Evolutionary conservation across 257 asterid species (phyloP), one percentile per base, ranked within the genome.

Genomic region (Capsicum baccatum): DNA sequence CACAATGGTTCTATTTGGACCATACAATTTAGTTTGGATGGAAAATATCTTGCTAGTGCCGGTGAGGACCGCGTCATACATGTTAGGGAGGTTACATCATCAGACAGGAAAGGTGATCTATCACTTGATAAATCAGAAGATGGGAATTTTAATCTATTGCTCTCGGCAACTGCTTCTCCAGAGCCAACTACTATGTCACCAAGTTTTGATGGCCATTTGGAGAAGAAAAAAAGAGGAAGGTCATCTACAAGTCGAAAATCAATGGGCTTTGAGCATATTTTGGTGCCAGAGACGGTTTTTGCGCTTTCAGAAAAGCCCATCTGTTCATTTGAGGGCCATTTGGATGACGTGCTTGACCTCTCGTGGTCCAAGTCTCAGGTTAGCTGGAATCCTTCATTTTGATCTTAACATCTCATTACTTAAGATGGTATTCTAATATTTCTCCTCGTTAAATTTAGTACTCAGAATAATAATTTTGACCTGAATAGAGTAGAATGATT

Each of bases 311-410:
- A 97, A 76, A 94, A 93, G 89, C 98, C 98, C 37, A 82, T 89
- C 10, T 92, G 98, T 88, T 94, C 98, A 83, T 92, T 97, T 82
- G 89, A 87, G 85, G 99, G 99, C 66, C 99, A 97, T 89, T 83
- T 86, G 84, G 94, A 91, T 86, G 98, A 91, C 85, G 97, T 97
- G 74, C 90, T 97, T 87, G 98, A 97, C 86, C 93, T 97, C 83
- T 97, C 99, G 6, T 97, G 99, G 99, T 97, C 99, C 89, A 97
- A 97, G 89, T 95, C 98, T 86, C 96, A 94, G 96, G 99, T 97
- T 84, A 88, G 95, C 79, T 86, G 66, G 83, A 85, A 37, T 79
- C 64, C 58, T 78, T 56, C 12, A 37, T 79, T 80, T 76, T 21
- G 58, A 14, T 68, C 85, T 81, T 68, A 79, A 35, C 57, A 69